phyloP scores from a whole-genome alignment of 345 rosid species.

The Hibiscus mutabilis region DNA sequence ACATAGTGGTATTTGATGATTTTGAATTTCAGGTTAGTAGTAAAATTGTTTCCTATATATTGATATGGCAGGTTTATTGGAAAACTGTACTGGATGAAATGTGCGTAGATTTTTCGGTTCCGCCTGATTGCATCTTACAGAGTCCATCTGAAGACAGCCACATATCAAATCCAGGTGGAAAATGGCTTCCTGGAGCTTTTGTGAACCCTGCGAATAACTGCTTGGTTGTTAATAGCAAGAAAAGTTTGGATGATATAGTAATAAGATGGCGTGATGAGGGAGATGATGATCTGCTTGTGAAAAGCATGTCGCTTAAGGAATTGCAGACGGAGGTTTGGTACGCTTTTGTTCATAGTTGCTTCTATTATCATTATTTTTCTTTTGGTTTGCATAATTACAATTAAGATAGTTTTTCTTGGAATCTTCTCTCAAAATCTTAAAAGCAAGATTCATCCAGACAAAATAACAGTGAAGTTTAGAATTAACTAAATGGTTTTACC shows the following conservation, averaged over 20 bases:
- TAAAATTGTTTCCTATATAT: conserved; percentile 6
- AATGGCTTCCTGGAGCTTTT: conserved; percentile 90
- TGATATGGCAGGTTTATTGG: conserved; percentile 68
- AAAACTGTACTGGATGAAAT: conserved; percentile 64
- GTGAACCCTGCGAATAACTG: conserved; percentile 77
- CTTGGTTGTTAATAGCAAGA: conserved; percentile 38
- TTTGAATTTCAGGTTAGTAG: not conserved
- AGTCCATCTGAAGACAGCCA: conserved; percentile 24
- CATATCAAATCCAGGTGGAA: conserved; percentile 54
- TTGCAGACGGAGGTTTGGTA: conserved; percentile 81
- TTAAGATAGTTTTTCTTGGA: not conserved
- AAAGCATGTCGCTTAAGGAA: conserved; percentile 63
- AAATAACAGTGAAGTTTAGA: not conserved
- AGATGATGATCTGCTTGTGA: conserved; percentile 56
- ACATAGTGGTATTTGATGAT: not conserved
- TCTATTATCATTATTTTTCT: not conserved
- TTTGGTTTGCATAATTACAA: not conserved
- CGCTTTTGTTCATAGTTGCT: conserved; percentile 15
- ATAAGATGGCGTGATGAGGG: conserved; percentile 88
- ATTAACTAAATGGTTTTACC: not conserved
- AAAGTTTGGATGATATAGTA: conserved; percentile 51
- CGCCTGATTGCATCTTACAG: conserved; percentile 55
- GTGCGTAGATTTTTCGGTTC: conserved; percentile 43
- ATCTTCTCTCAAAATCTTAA: not conserved
- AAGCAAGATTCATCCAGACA: not conserved